Percentiles rank a stretch among this genome's conserved stretches.
Conservation (phyloP, 768 basidiomycete species). For the Filobasidium floriforme region DNA sequence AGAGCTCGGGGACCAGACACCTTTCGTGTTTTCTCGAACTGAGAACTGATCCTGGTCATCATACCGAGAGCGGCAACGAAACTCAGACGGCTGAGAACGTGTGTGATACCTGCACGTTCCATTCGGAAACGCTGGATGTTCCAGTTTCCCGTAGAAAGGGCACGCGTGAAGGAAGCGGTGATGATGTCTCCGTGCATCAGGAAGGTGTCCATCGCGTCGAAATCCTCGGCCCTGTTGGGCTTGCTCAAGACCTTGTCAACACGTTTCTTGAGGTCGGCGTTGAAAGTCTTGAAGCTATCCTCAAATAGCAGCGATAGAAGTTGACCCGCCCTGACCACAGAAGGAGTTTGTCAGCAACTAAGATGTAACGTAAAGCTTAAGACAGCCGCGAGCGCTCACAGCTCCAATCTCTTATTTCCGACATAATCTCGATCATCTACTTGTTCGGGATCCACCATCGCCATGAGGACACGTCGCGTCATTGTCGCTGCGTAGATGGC, state of each 20-base stretch:
- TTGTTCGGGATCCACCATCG: conserved; percentile 91
- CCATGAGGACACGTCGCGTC: conserved; percentile 92
- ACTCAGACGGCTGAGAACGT: conserved; percentile 86
- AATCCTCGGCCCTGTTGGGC: conserved; percentile 84
- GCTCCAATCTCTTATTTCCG: conserved; percentile 94
- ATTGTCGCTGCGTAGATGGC: conserved; percentile 96
- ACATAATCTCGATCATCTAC: conserved; percentile 99
- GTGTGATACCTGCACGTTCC: conserved; percentile 96
- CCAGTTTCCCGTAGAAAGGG: conserved; percentile 99
- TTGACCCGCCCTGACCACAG: conserved; percentile 72
- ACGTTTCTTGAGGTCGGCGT: conserved; percentile 82
- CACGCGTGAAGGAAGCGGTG: conserved; percentile 88
- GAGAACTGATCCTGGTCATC: conserved; percentile 99
- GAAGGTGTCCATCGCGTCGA: conserved; percentile 83
- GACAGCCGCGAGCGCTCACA: conserved; percentile 55
- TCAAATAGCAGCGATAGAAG: conserved; percentile 91
- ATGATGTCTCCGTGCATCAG: conserved; percentile 94
- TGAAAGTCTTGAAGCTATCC: conserved; percentile 97
- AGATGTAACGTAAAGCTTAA: conserved; percentile 15
- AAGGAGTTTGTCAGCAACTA: conserved; percentile 11
- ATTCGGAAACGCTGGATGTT: conserved; percentile 98
- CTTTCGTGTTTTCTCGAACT: conserved; percentile 98
- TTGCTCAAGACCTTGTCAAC: conserved; percentile 98
- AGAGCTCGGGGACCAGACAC: conserved; percentile 94
- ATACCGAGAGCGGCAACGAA: conserved; percentile 97